phyloP scores from a whole-genome alignment of 805 yeast genomes.

The Candida hungchunana region DNA sequence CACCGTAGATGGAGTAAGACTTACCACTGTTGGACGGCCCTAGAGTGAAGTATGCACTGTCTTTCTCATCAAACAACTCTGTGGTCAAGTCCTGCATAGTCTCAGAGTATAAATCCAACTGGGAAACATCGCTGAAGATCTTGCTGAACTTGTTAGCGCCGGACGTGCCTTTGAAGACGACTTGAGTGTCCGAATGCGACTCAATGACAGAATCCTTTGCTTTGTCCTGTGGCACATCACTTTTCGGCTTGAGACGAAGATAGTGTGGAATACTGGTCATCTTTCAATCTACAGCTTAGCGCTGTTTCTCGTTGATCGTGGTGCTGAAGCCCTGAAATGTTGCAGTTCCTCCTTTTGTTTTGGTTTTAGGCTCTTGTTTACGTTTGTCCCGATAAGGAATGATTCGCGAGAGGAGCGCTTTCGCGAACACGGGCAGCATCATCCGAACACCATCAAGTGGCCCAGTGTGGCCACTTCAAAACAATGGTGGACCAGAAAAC shows the following conservation, averaged over 20 bases:
- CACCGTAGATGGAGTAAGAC: constrained; percentile 35
- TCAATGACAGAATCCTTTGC: constrained; percentile 21
- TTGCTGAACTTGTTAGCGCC: constrained; percentile 30
- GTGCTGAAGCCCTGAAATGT: background rate
- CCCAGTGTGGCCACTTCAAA: too few species aligned
- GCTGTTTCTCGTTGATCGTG: background rate
- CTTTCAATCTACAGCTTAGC: background rate
- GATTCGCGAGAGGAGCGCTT: constrained; percentile 2
- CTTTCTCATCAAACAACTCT: constrained; percentile 30
- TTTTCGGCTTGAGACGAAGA: constrained; percentile 35
- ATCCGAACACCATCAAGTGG: too few species aligned
- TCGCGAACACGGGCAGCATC: constrained; percentile 1
- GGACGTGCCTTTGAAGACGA: constrained; percentile 25
- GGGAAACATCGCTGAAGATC: constrained; percentile 31
- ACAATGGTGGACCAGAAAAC: too few species aligned
- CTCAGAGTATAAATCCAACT: constrained; percentile 34
- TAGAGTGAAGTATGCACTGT: constrained; percentile 42
- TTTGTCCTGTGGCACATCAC: constrained; percentile 15
- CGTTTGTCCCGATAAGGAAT: constrained; percentile 10
- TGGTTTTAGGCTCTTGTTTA: constrained; percentile 10
- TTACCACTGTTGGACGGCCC: constrained; percentile 56
- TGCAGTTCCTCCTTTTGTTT: constrained; percentile 5
- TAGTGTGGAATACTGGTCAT: constrained; percentile 31
- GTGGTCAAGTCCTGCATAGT: constrained; percentile 19
- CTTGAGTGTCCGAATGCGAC: constrained; percentile 20